Conservation (phyloP, 176 grass and related monocot genomes). For the Neostapfia colusana region DNA sequence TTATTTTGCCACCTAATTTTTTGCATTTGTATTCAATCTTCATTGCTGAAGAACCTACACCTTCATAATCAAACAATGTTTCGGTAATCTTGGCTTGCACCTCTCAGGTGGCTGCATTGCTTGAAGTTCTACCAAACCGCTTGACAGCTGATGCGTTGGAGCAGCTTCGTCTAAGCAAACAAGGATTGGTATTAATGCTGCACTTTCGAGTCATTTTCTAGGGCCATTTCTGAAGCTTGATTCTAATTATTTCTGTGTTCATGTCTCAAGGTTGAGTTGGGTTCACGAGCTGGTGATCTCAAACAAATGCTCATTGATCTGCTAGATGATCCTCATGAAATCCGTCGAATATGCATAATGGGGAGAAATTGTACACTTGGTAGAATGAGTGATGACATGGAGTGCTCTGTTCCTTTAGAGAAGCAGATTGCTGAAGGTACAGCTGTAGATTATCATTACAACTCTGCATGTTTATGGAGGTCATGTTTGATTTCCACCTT, state of each 20-base stretch:
- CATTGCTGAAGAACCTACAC: neutral
- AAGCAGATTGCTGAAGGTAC: constrained; percentile 95
- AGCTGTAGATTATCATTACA: constrained; percentile 17
- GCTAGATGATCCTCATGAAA: constrained; percentile 90
- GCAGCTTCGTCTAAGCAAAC: constrained; percentile 97
- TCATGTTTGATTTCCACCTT: constrained; percentile 5
- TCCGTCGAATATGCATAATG: constrained; percentile 94
- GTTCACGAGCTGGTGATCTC: constrained; percentile 87
- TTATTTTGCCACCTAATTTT: neutral
- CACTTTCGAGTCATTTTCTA: constrained; percentile 25
- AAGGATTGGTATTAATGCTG: constrained; percentile 60
- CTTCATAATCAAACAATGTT: constrained; percentile 11
- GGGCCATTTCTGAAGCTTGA: constrained; percentile 5
- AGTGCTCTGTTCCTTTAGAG: constrained; percentile 77
- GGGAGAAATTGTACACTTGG: constrained; percentile 81
- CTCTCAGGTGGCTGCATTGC: constrained; percentile 75
- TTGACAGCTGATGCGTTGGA: constrained; percentile 93
- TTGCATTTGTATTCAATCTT: constrained; percentile 13
- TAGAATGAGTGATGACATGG: constrained; percentile 55
- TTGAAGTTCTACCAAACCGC: constrained; percentile 95
- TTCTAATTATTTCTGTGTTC: constrained; percentile 36
- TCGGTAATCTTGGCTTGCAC: constrained; percentile 8
- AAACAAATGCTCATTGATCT: constrained; percentile 98
- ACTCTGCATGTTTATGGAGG: constrained; percentile 13
- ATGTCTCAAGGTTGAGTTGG: constrained; percentile 81